Evolutionary conservation across 2,329 filamentous ascomycete genomes (phyloP).

Genomic region (Drechslerella stenobrocha): DNA sequence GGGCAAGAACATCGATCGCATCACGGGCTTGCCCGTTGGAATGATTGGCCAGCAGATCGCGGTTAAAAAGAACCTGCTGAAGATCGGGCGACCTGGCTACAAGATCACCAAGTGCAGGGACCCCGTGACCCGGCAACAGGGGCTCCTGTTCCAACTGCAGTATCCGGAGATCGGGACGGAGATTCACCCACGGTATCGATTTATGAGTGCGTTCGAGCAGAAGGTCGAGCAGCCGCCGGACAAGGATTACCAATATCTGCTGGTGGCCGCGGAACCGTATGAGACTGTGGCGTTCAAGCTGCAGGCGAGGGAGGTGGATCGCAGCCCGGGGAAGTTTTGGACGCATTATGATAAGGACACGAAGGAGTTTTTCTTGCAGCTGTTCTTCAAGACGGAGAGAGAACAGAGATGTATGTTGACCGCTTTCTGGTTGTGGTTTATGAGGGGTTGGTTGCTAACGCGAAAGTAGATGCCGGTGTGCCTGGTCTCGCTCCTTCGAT

Average conservation of each 20-base stretch:
- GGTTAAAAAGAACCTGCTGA: conserved; percentile 80
- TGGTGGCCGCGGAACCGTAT: conserved; percentile 95
- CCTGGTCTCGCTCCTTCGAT: conserved; percentile 43
- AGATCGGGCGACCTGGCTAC: conserved; percentile 95
- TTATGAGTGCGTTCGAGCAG: conserved; percentile 98
- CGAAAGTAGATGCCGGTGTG: conserved; percentile 38
- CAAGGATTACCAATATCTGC: conserved; percentile 88
- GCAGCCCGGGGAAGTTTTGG: conserved; percentile 84
- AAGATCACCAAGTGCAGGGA: conserved; percentile 97
- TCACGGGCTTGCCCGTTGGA: conserved; percentile 72
- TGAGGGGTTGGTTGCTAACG: conserved; percentile 13
- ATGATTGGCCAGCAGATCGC: conserved; percentile 70
- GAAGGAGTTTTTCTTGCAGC: conserved; percentile 96
- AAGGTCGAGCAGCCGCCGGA: conserved; percentile 88
- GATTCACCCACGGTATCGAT: conserved; percentile 79
- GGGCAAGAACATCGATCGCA: conserved; percentile 69
- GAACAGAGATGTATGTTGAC: conserved; percentile 71
- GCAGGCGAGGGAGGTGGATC: conserved; percentile 88
- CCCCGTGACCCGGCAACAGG: conserved; percentile 82
- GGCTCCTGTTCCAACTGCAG: conserved; percentile 91
- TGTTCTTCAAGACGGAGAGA: conserved; percentile 97
- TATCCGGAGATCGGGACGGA: conserved; percentile 85
- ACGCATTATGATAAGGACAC: conserved; percentile 93
- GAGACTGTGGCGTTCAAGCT: conserved; percentile 97
- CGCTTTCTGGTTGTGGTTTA: neutral